These are phyloP conservation scores for Xerocomus brunneocitrinus DNA, from an alignment of 768 basidiomycete species.

Conservation along the genomic window DNA sequence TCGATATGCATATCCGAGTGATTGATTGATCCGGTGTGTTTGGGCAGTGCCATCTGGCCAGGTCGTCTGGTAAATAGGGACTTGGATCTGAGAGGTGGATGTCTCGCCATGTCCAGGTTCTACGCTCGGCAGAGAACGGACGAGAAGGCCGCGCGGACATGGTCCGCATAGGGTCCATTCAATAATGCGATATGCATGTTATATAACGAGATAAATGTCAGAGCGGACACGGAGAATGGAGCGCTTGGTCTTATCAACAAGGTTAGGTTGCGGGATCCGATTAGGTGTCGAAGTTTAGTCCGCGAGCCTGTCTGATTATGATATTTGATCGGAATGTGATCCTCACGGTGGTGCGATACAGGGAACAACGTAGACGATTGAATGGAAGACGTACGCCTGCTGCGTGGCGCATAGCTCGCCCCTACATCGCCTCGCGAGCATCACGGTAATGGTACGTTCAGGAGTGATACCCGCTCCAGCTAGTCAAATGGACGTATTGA, in stretches of 20 bases:
- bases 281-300: not conserved
- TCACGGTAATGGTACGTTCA: not conserved
- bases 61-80: not conserved
- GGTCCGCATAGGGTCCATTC: constrained; percentile 19
- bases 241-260: constrained; percentile 12
- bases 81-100: not conserved
- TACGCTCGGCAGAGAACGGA: not conserved
- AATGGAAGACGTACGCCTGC: constrained; percentile 20
- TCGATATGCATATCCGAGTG: not conserved
- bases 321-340: constrained; percentile 15
- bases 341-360: constrained; percentile 13
- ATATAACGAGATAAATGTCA: constrained; percentile 15
- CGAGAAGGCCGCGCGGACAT: constrained; percentile 15
- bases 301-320: not conserved
- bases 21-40: constrained; percentile 13
- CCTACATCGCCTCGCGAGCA: constrained; percentile 12
- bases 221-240: constrained; percentile 10
- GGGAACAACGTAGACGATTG: not conserved
- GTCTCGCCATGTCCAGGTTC: not conserved
- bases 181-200: constrained; percentile 11
- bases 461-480: not conserved
- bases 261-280: constrained; percentile 12
- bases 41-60: not conserved
- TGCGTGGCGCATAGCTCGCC: constrained; percentile 1
- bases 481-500: not conserved